phyloP scores from a whole-genome alignment of 129 eudicot species.

The Flaveria trinervia region DNA sequence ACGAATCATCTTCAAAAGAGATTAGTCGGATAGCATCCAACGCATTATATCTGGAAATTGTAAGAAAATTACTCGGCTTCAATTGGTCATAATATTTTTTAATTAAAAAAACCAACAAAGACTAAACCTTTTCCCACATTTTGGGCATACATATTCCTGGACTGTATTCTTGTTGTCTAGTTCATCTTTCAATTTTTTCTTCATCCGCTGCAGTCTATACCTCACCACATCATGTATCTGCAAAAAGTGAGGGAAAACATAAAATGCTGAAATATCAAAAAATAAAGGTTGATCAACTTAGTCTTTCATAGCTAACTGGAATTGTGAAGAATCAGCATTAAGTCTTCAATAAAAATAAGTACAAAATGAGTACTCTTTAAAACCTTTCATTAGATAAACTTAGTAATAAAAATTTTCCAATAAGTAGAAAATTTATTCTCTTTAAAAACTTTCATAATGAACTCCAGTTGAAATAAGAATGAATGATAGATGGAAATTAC shows the following conservation, averaged over 20 bases:
- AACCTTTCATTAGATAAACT: background rate
- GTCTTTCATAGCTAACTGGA: background rate
- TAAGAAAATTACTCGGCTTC: slow-evolving; percentile 5
- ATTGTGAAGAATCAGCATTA: background rate
- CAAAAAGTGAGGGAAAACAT: slow-evolving; percentile 8
- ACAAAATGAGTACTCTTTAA: too few species aligned
- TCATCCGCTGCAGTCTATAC: slow-evolving; percentile 93
- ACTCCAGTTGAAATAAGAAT: slow-evolving; percentile 5
- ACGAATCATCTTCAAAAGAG: slow-evolving; percentile 63
- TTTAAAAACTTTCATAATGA: background rate
- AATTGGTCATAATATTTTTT: slow-evolving; percentile 8
- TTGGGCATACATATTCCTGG: slow-evolving; percentile 90
- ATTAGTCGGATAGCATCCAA: slow-evolving; percentile 81
- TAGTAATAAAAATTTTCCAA: background rate
- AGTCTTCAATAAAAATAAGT: too few species aligned
- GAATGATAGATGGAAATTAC: background rate
- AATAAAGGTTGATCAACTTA: background rate
- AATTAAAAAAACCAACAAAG: slow-evolving; percentile 5
- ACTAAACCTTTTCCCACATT: slow-evolving; percentile 50
- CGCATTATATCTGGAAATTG: slow-evolving; percentile 74
- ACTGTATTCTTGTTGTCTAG: slow-evolving; percentile 81
- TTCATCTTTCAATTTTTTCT: slow-evolving; percentile 75
- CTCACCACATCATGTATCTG: slow-evolving; percentile 98
- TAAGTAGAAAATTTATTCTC: background rate
- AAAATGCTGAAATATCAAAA: too few species aligned